A percentile compares a stretch with the other conserved stretches of the same genome.
These are phyloP conservation scores for Tuber umbilicatum DNA, from an alignment of 495 filamentous ascomycete species.

Conservation along the genomic window DNA sequence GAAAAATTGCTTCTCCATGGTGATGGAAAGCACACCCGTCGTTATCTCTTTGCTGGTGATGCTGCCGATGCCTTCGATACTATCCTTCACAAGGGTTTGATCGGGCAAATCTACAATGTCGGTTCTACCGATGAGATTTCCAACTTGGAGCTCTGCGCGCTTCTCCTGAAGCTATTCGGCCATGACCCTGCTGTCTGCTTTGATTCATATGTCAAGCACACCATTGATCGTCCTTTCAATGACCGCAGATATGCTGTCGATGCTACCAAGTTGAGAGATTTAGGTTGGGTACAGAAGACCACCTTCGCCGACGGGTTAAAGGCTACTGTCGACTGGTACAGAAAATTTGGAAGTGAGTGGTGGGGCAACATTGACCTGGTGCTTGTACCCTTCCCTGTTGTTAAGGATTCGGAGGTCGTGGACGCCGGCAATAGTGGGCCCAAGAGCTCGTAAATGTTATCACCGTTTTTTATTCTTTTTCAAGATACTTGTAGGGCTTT, in stretches of 20 bases:
- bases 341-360: conserved; percentile 56
- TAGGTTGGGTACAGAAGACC: conserved; percentile 64
- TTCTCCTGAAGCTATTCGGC: conserved; percentile 52
- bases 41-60: conserved; percentile 66
- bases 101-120: conserved; percentile 68
- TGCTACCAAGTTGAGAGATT: conserved; percentile 54
- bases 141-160: conserved; percentile 54
- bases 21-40: conserved; percentile 58
- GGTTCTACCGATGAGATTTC: conserved; percentile 61
- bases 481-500: conserved; percentile 1
- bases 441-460: background rate
- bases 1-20: conserved; percentile 62
- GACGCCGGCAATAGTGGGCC: background rate
- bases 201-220: conserved; percentile 56
- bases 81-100: conserved; percentile 61
- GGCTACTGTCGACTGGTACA: conserved; percentile 67
- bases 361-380: conserved; percentile 67
- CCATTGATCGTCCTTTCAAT: conserved; percentile 65
- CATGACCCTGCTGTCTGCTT: conserved; percentile 34
- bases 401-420: conserved; percentile 47
- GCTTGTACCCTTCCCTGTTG: conserved; percentile 54
- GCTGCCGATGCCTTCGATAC: conserved; percentile 72
- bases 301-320: conserved; percentile 56
- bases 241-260: conserved; percentile 65
- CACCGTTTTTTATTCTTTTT: background rate